Evolutionary conservation across 2,329 filamentous ascomycete species (phyloP), one percentile per base, ranked within the genome.

Genomic region (Talaromyces sp.): DNA sequence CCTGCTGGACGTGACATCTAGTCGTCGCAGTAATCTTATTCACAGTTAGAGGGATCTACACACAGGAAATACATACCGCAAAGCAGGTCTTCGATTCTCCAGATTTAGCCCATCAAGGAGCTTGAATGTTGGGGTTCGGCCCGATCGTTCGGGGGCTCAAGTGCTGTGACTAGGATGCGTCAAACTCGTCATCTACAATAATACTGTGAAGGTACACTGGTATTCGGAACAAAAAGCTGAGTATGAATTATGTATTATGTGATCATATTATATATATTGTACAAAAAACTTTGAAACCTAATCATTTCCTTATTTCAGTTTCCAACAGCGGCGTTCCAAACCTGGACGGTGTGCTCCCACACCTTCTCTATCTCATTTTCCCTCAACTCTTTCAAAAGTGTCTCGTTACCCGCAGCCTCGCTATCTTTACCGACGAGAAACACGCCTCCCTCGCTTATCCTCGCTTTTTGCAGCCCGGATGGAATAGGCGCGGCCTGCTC

Each of bases 401-500:
- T 15, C 25, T 57, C 33, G 5, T 57, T 57, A 10, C n/a, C 22
- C 11, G 27, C 36, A 25, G 33, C 25, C 36, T 57, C 55, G 15
- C 55, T 44, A 39, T 57, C 42, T 27, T 47, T 28, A 49, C 42
- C 25, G 11, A 57, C 36, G 17, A 57, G 36, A 39, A 57, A 57
- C 15, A 57, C 55, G 9, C 39, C 39, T 42, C 55, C 55, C 28
- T 57, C n/a, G 25, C 55, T 57, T 33, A 7, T 25, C 10, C 53
- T 25, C 3, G 27, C 81, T 68, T 81, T 79, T 63, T 85, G 78
- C 72, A 93, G 89, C 54, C 88, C 76, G 67, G 85, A 80, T 30
- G 39, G 19, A 28, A 57, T 28, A 5, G 64, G 90, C 72, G 70
- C 82, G 52, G 81, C 78, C 2, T 86, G 81, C 62, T 92, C 89